Base-by-base conservation (phyloP, 1,284 basidiomycete species). In the Tylopilus sp. region DNA sequence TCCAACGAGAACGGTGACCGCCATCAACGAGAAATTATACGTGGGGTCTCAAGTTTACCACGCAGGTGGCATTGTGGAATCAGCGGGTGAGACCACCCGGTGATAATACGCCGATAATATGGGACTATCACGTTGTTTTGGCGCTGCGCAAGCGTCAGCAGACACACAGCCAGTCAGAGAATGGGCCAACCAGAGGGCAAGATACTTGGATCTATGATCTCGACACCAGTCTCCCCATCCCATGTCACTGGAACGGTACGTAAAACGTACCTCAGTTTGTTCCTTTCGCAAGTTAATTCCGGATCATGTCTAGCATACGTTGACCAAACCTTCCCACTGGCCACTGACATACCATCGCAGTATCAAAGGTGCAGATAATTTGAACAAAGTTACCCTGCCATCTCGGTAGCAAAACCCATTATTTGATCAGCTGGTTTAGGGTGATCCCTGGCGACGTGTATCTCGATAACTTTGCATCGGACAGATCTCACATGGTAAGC, bases 121-220 rank as follows among this genome's bases (percentile, higher is more conserved):
- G 86, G 85, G 85, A 89, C 62, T 88, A 89, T 64, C 87, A 89
- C 61, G 84, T 85, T 57, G 65, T 88, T 26, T 73, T 85, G 10
- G 64, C 78, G 36, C 69, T 85, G 31, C 72, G 73, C 40, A 63
- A 67, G 36, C 65, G 59, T 29, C 38, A 26, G 12, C 53, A 29
- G 28, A 15, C 11, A 26, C 30, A 50, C 30, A 44, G 46, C 47
- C 46, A 45, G 41, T 33, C 46, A 14, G 38, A 42, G 42, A 44
- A 18, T 30, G 44, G 46, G 17, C 44, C 28, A 29, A 42, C 37
- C 46, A 33, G 26, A 29, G 51, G 28, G 44, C 45, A 33, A 18
- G 51, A 37, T 40, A 62, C 63, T 34, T 85, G 81, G 78, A 75
- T 85, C 35, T 88, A 87, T 66, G 82, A 85, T 66, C 76, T 83